Evolutionary conservation across 1,139 yeast genomes (phyloP), one percentile per base, ranked within the genome.

Genomic region (Magnusiomyces tetraspermus): DNA sequence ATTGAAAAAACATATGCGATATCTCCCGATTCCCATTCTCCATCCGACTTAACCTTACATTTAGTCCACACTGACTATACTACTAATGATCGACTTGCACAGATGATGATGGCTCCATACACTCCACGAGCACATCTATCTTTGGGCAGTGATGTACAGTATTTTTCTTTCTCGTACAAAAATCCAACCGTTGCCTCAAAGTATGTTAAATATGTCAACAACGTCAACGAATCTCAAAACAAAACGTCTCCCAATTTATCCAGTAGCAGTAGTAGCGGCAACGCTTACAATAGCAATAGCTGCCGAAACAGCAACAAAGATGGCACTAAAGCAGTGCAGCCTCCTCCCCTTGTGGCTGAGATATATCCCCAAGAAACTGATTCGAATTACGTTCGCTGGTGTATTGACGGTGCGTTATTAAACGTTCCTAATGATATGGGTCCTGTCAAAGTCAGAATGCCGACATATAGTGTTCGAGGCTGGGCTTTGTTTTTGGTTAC

Each of bases 1-100:
- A 77, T 88, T 52, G 97, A 89, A 65, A 76, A 79, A 2, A 75
- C 75, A 0, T 89, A 87, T 64, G 71, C 69, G 44, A 85, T 90
- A 19, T 87, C 94, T 51, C 97, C 97, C 0, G 55, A 66, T 1
- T 85, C 95, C 0, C 63, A 74, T 43, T 73, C 84, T 1, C 68
- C 75, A 1, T 70, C 76, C n/a, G 65, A 73, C 17, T 51, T 55
- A 15, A 69, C 72, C 42, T 67, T 87, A 8, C 80, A 80, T 62
- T 57, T 83, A 46, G 69, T 89, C 1, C 74, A 78, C 2, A 78
- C 86, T 57, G 74, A 72, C 0, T 68, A 78, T 24, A 64, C 75
- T 10, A 53, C 62, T 0, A 61, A 70, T 1, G 61, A 60, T 0
- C 66, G 68, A 21, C 74, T 86, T 21, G 69, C 82, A 74, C 74